Conservation (phyloP, 2,329 filamentous ascomycete genomes). For the Nigrograna mackinnonii region DNA sequence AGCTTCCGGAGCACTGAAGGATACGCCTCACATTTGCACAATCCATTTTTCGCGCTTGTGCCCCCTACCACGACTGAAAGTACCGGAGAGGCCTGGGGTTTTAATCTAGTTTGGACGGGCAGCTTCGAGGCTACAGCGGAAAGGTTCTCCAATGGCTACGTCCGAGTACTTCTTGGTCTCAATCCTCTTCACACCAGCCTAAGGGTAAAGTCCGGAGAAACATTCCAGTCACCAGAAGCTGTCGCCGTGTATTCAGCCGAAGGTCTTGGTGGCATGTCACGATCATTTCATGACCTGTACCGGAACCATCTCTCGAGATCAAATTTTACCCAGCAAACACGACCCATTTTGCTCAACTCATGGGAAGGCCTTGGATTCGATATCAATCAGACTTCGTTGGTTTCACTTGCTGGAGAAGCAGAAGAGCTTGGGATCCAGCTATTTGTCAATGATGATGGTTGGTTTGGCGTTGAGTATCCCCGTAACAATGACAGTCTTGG, state of each 20-base stretch:
- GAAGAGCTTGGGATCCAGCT: slow-evolving; percentile 64
- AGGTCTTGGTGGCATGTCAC: slow-evolving; percentile 65
- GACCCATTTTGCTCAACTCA: slow-evolving; percentile 64
- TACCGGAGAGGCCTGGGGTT: slow-evolving; percentile 65
- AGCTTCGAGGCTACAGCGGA: slow-evolving; percentile 66
- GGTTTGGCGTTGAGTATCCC: slow-evolving; percentile 68
- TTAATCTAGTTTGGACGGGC: slow-evolving; percentile 67
- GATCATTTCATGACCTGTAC: slow-evolving; percentile 64
- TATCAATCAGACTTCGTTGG: slow-evolving; percentile 60
- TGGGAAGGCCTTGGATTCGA: slow-evolving; percentile 68
- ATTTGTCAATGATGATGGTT: slow-evolving; percentile 69
- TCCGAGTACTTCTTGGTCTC: slow-evolving; percentile 63
- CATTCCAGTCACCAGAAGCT: slow-evolving; percentile 64
- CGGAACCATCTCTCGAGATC: slow-evolving; percentile 63
- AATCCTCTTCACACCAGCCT: slow-evolving; percentile 66
- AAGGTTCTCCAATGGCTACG: slow-evolving; percentile 64
- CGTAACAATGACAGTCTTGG: slow-evolving; percentile 61
- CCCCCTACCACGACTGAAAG: slow-evolving; percentile 63
- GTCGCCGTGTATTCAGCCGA: slow-evolving; percentile 63
- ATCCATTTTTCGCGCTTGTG: slow-evolving; percentile 65
- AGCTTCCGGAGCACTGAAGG: slow-evolving; percentile 65
- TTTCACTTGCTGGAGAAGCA: slow-evolving; percentile 59
- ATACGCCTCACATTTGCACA: slow-evolving; percentile 67
- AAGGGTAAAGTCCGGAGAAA: slow-evolving; percentile 58
- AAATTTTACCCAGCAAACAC: slow-evolving; percentile 56